A percentile compares a stretch with the other conserved stretches of the same genome.
phyloP scores from a whole-genome alignment of 1,284 basidiomycete genomes.

The Butyriboletus appendiculatus region DNA sequence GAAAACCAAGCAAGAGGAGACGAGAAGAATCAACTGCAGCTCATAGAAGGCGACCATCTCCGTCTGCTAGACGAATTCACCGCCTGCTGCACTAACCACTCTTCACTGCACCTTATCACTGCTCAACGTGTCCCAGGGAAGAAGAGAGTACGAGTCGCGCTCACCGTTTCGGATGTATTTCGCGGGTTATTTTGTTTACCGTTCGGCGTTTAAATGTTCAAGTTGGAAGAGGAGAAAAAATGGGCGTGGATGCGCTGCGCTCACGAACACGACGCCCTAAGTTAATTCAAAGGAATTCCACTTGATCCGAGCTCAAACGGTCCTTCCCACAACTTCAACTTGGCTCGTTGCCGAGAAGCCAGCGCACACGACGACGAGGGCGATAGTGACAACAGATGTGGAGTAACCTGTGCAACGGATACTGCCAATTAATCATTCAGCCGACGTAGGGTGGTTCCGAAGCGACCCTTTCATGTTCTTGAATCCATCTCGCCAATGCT shows the following conservation, averaged over 20 bases:
- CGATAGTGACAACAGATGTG: constrained; percentile 9
- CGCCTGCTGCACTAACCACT: background rate
- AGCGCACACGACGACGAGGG: constrained; percentile 1
- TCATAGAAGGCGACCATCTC: constrained; percentile 50
- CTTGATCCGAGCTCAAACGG: background rate
- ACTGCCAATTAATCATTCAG: background rate
- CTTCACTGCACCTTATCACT: background rate
- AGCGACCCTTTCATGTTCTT: background rate
- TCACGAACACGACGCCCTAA: background rate
- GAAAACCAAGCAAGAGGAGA: constrained; percentile 45
- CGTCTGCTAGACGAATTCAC: background rate
- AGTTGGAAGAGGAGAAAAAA: background rate
- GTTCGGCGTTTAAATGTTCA: background rate
- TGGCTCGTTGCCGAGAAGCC: constrained; percentile 2
- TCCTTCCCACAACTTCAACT: constrained; percentile 14
- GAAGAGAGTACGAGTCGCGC: background rate
- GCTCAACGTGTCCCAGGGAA: background rate
- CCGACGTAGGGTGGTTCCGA: background rate
- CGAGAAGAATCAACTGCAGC: constrained; percentile 48
- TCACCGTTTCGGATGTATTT: constrained; percentile 15
- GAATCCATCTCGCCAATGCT: background rate
- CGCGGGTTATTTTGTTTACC: background rate
- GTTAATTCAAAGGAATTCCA: background rate
- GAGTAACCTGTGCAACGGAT: constrained; percentile 3
- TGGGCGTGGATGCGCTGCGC: background rate